Evolutionary conservation across 192 early-diverging fungal species (phyloP).

Genomic region (Paraglomus occultum): DNA sequence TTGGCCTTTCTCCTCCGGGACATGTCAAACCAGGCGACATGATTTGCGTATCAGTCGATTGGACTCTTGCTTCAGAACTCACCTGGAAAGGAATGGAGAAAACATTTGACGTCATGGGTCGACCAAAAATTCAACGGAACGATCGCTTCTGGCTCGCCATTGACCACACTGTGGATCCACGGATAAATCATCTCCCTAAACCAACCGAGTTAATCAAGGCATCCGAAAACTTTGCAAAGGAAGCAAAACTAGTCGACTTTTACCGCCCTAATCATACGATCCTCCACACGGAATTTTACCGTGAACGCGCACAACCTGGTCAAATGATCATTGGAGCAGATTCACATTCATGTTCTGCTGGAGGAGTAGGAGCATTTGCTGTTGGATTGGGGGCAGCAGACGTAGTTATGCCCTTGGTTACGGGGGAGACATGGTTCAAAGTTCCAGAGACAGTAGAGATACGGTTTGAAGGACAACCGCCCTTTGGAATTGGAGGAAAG

Average conservation of each 20-base stretch:
- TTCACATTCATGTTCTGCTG: slow-evolving; percentile 80
- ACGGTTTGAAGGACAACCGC: slow-evolving; percentile 66
- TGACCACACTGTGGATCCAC: slow-evolving; percentile 76
- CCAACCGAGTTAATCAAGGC: slow-evolving; percentile 65
- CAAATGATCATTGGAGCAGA: slow-evolving; percentile 80
- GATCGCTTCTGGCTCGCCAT: slow-evolving; percentile 82
- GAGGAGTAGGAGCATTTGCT: slow-evolving; percentile 74
- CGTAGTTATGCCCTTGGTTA: slow-evolving; percentile 80
- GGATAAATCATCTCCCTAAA: slow-evolving; percentile 69
- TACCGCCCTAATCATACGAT: slow-evolving; percentile 78
- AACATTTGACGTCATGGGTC: slow-evolving; percentile 76
- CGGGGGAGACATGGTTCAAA: slow-evolving; percentile 81
- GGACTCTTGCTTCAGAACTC: slow-evolving; percentile 78
- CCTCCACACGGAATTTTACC: slow-evolving; percentile 83
- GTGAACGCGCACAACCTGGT: slow-evolving; percentile 77
- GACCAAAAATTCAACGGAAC: slow-evolving; percentile 70
- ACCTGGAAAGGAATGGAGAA: slow-evolving; percentile 89
- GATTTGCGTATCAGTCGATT: slow-evolving; percentile 78
- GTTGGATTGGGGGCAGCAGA: slow-evolving; percentile 81
- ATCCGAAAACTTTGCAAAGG: slow-evolving; percentile 64
- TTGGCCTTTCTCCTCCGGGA: slow-evolving; percentile 62
- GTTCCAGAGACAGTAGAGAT: slow-evolving; percentile 81
- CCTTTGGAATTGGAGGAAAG: slow-evolving; percentile 81
- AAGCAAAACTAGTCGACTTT: slow-evolving; percentile 69
- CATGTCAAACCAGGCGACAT: slow-evolving; percentile 76